Base-by-base conservation (phyloP, 805 yeast genomes). In the Candida succiphila region DNA sequence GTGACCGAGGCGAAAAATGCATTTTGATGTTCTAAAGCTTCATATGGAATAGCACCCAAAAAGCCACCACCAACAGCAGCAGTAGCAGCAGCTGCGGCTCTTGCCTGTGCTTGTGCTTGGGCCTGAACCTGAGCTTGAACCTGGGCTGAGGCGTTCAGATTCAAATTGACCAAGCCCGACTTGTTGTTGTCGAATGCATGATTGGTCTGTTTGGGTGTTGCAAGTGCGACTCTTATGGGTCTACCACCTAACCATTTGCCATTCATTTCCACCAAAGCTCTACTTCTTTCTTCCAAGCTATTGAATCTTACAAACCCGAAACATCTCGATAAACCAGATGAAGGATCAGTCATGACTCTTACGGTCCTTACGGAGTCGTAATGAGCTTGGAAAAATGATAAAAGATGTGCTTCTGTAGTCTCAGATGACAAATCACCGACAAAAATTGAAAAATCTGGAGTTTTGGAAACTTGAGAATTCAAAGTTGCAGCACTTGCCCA, bases 401-500 rank as follows among this genome's bases (percentile, higher is more conserved):
- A 56, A 37, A 82, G 56, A 52, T 81, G 88, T 5, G 88, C 88
- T 51, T 82, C 92, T 1, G 89, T 81, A 4, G 87, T 80, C 1
- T 75, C 67, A 2, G 89, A 85, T 2, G 86, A 70, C 39, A 82
- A 61, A 53, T 82, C 92, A 25, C 94, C 94, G n/a, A 82, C 89
- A 54, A 82, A 82, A 34, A 82, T 56, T 0, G 89, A 79, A 50
- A 55, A 81, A 54, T 82, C 92, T 0, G 88, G 88, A 8, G 81
- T 68, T 44, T 75, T 80, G 7, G 81, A 74, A 31, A 80, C 72
- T 31, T 81, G 81, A 4, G 87, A 76, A 27, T 70, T 61, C 38
- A 82, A 59, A 10, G 89, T 82, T 8, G 89, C 89, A 13, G 86
- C 87, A 20, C 80, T 69, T 2, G 94, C 92, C 94, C 94, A 82